Evolutionary conservation across 2,329 filamentous ascomycete species (phyloP).

Genomic region (Cercospora zeina): DNA sequence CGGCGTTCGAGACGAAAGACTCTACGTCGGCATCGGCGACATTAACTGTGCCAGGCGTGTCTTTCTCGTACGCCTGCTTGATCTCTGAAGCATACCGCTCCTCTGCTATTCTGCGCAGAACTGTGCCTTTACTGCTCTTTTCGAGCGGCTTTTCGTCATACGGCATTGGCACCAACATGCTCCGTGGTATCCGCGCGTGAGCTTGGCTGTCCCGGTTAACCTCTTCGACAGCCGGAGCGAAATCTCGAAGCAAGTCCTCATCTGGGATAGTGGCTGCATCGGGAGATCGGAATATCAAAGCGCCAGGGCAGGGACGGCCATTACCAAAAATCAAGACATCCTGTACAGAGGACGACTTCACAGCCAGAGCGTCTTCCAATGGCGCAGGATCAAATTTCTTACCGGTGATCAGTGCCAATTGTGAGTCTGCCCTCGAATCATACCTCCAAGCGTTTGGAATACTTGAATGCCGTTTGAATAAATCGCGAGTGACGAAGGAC

Average conservation of each 20-base stretch:
- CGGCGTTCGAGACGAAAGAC: conserved; percentile 37
- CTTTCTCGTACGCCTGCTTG: conserved; percentile 47
- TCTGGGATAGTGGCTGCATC: conserved; percentile 36
- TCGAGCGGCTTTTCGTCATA: conserved; percentile 45
- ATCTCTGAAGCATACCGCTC: conserved; percentile 52
- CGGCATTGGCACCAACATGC: conserved; percentile 55
- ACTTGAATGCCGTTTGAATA: conserved; percentile 58
- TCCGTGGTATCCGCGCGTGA: conserved; percentile 53
- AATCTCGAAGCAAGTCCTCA: conserved; percentile 44
- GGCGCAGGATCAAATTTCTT: conserved; percentile 69
- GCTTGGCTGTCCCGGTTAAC: conserved; percentile 54
- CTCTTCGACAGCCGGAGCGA: conserved; percentile 50
- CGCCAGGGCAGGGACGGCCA: conserved; percentile 58
- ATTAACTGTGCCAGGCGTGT: conserved; percentile 26
- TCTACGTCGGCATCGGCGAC: conserved; percentile 41
- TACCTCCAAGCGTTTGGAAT: conserved; percentile 62
- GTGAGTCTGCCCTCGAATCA: conserved; percentile 61
- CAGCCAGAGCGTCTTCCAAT: conserved; percentile 57
- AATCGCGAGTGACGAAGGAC: conserved; percentile 63
- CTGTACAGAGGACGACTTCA: conserved; percentile 47
- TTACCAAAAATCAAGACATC: conserved; percentile 64
- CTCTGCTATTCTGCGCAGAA: conserved; percentile 56
- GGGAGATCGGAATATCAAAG: conserved; percentile 53
- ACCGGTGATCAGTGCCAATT: conserved; percentile 63
- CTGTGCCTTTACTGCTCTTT: conserved; percentile 65